Evolutionary conservation across 202 grass and related monocot species (phyloP), one percentile per base, ranked within the genome.

Genomic region (Saccharum hybrid): DNA sequence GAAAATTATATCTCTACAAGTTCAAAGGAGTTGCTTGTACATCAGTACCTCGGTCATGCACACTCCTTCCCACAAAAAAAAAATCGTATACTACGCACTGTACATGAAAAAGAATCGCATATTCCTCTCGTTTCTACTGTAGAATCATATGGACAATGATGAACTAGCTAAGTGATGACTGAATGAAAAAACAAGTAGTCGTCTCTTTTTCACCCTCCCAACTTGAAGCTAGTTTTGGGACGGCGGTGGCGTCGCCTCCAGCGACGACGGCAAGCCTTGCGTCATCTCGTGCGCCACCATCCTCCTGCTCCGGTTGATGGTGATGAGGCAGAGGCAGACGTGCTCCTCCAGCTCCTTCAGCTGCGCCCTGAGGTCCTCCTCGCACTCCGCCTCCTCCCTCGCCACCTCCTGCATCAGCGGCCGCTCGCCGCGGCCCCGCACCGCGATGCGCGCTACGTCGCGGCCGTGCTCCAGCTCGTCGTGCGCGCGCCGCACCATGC

Each of bases 391-490:
- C 48, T 94, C 82, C 42, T 97, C 91, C 75, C 87, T 80, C 39
- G 76, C 65, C 69, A 90, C 89, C 85, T 97, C 94, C 77, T 71
- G 80, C 75, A 97, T 45, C 64, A 97, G 83, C 14, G 74, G 81
- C 72, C 73, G 75, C 74, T 89, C 90, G 4, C 86, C 80, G 37
- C 74, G 23, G 4, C 82, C 76, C 0, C 68, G 40, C 63, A 92
- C 43, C 34, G 83, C 88, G 81, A 97, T 92, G 75, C 67, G 85
- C 18, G 86, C 88, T 72, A 97, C 86, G 56, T 94, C 74, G 26
- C 91, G 88, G 5, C 90, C 91, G 81, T 97, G 94, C 82, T 97
- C 94, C 36, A 97, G 86, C 90, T 97, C 91, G 57, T 93, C 90
- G 63, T 90, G 87, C 71, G 87, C 86, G 42, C 94, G 88, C 64